phyloP scores from a whole-genome alignment of 306 rosid species.

The Nissolia schottii region DNA sequence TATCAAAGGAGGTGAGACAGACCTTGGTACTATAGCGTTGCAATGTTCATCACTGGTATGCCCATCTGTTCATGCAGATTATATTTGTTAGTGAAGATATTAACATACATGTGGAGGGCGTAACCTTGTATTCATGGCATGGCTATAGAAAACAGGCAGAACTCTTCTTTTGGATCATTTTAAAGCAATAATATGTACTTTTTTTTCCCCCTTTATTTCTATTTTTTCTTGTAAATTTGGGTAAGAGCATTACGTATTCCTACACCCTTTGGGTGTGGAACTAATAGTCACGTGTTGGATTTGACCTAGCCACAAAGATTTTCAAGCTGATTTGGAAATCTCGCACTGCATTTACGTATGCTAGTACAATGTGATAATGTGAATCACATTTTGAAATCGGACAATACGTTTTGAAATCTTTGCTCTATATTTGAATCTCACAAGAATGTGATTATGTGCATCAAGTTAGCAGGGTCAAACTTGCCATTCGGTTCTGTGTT shows the following conservation, averaged over 20 bases:
- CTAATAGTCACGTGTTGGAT: too few relatives aligned
- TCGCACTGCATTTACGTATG: too few relatives aligned
- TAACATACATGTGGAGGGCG: constrained; percentile 1
- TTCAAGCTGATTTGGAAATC: too few relatives aligned
- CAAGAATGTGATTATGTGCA: too few relatives aligned
- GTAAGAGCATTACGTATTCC: neutral
- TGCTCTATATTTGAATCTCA: too few relatives aligned
- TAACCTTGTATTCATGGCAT: neutral
- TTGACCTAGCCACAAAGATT: too few relatives aligned
- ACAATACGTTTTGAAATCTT: too few relatives aligned
- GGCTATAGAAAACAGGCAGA: neutral
- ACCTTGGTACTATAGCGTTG: constrained; percentile 55
- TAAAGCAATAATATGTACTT: neutral
- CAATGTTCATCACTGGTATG: constrained; percentile 83
- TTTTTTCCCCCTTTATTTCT: neutral
- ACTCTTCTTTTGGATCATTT: neutral
- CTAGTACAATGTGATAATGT: too few relatives aligned
- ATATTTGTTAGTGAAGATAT: neutral
- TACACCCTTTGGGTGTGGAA: neutral
- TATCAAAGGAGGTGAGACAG: constrained; percentile 48
- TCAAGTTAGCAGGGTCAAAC: too few relatives aligned
- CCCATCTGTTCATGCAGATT: constrained; percentile 6
- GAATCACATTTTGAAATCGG: too few relatives aligned
- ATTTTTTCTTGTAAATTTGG: neutral
- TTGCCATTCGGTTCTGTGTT: too few relatives aligned